phyloP scores from a whole-genome alignment of 2,329 filamentous ascomycete species.

The Xylaria sp. region DNA sequence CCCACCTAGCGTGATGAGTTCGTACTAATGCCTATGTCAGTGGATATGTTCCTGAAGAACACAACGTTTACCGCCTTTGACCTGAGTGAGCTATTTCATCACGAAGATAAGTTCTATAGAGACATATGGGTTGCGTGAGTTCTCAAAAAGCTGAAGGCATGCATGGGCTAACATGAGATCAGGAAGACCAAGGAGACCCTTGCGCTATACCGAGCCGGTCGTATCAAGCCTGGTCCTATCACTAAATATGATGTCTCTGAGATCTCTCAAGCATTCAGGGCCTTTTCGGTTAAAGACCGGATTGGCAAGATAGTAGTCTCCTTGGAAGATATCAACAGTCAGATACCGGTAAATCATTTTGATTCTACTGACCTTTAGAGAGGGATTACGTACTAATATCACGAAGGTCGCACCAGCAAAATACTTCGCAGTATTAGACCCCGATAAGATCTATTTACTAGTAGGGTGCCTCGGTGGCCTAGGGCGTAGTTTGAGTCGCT shows the following conservation, averaged over 20 bases:
- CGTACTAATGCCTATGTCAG: slow-evolving; percentile 26
- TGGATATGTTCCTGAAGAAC: slow-evolving; percentile 54
- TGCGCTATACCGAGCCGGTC: slow-evolving; percentile 4
- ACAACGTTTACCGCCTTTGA: slow-evolving; percentile 55
- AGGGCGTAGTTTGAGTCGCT: slow-evolving; percentile 39
- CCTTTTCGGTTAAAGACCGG: slow-evolving; percentile 12
- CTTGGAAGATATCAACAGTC: slow-evolving; percentile 8
- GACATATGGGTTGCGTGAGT: background rate
- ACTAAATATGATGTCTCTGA: slow-evolving; percentile 17
- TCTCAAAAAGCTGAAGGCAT: background rate
- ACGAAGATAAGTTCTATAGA: background rate
- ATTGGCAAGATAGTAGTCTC: slow-evolving; percentile 30
- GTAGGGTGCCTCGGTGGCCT: slow-evolving; percentile 44
- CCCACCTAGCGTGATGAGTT: too few relatives aligned
- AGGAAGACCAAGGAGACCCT: slow-evolving; percentile 3
- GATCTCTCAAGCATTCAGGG: slow-evolving; percentile 18
- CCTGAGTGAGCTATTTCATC: slow-evolving; percentile 39
- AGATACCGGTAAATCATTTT: background rate
- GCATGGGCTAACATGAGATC: background rate
- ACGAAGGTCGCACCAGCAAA: background rate
- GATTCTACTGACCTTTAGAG: background rate
- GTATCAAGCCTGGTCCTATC: slow-evolving; percentile 7
- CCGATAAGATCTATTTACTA: slow-evolving; percentile 27
- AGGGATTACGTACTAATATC: too few relatives aligned
- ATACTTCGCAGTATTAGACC: background rate